Percentiles rank a stretch among this genome's conserved stretches.
phyloP scores from a whole-genome alignment of 2,329 filamentous ascomycete genomes.

The Neonectria sp. region DNA sequence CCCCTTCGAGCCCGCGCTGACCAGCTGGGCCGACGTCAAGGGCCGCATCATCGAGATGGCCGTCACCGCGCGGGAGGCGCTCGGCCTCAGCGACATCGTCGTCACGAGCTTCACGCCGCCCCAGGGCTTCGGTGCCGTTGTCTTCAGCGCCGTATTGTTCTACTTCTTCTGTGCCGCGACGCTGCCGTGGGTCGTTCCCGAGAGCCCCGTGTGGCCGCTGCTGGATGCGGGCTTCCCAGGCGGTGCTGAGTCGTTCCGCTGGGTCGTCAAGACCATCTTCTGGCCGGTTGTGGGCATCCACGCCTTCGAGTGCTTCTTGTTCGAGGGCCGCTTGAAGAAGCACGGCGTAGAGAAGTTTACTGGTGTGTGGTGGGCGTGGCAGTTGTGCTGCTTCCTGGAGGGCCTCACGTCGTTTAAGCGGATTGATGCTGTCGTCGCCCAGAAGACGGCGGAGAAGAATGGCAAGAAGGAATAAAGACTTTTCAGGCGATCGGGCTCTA shows the following conservation, averaged over 20 bases:
- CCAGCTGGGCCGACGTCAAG: constrained; percentile 77
- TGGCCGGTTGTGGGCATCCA: constrained; percentile 76
- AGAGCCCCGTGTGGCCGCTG: constrained; percentile 63
- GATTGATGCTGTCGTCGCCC: constrained; percentile 64
- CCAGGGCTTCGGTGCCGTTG: constrained; percentile 61
- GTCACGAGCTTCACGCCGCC: constrained; percentile 61
- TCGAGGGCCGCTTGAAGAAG: constrained; percentile 64
- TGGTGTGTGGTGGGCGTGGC: constrained; percentile 70
- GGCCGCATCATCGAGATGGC: constrained; percentile 81
- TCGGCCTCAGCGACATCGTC: constrained; percentile 69
- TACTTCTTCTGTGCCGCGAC: constrained; percentile 68
- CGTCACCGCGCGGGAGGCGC: constrained; percentile 66
- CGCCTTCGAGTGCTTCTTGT: constrained; percentile 70
- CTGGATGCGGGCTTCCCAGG: constrained; percentile 68
- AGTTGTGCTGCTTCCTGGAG: constrained; percentile 67
- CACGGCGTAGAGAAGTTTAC: constrained; percentile 64
- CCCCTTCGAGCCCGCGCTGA: constrained; percentile 79
- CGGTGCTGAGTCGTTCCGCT: constrained; percentile 71
- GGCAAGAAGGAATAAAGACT: constrained; percentile 58
- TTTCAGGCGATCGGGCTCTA: not conserved
- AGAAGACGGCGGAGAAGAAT: constrained; percentile 59
- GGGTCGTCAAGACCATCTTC: constrained; percentile 72
- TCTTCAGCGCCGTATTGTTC: constrained; percentile 69
- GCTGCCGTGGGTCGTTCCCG: constrained; percentile 66
- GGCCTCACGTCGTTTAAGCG: constrained; percentile 66